Evolutionary conservation across 2,329 filamentous ascomycete genomes (phyloP).

Genomic region (Ascochyta fabae): DNA sequence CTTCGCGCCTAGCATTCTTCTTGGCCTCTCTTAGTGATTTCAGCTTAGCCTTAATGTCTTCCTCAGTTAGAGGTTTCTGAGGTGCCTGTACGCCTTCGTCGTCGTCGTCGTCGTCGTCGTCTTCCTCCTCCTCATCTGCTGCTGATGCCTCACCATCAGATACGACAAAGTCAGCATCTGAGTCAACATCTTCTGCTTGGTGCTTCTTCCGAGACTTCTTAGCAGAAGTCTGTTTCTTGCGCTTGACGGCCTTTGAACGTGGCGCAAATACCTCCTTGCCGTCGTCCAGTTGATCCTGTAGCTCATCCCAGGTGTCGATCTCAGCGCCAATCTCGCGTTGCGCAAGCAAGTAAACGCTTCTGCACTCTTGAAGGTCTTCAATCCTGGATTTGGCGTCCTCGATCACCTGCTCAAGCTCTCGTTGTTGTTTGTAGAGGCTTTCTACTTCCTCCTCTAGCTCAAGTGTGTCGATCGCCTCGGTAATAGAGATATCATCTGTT

Average conservation of each 20-base stretch:
- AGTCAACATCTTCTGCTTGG: constrained; percentile 17
- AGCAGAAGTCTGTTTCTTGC: constrained; percentile 43
- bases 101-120: background rate
- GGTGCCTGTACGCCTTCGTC: constrained; percentile 28
- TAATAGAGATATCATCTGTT: constrained; percentile 65
- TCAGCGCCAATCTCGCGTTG: constrained; percentile 51
- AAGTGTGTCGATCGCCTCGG: constrained; percentile 52
- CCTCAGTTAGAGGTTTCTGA: constrained; percentile 49
- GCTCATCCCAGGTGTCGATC: constrained; percentile 55
- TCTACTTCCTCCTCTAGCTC: constrained; percentile 44
- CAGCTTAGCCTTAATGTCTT: constrained; percentile 53
- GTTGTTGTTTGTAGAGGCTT: constrained; percentile 33
- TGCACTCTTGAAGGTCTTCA: constrained; percentile 42
- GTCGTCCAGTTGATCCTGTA: constrained; percentile 47
- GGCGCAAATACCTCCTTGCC: constrained; percentile 54
- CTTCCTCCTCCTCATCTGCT: constrained; percentile 35
- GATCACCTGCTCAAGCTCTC: constrained; percentile 25
- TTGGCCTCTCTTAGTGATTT: constrained; percentile 52
- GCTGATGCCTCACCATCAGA: constrained; percentile 33
- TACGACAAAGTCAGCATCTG: constrained; percentile 26
- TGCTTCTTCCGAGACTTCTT: constrained; percentile 29
- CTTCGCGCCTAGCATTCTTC: constrained; percentile 49
- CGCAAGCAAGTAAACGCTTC: constrained; percentile 40
- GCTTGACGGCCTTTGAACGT: constrained; percentile 46
- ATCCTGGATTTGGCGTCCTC: constrained; percentile 28